Conservation (phyloP, 768 basidiomycete genomes). For the Boletellus emodensis region DNA sequence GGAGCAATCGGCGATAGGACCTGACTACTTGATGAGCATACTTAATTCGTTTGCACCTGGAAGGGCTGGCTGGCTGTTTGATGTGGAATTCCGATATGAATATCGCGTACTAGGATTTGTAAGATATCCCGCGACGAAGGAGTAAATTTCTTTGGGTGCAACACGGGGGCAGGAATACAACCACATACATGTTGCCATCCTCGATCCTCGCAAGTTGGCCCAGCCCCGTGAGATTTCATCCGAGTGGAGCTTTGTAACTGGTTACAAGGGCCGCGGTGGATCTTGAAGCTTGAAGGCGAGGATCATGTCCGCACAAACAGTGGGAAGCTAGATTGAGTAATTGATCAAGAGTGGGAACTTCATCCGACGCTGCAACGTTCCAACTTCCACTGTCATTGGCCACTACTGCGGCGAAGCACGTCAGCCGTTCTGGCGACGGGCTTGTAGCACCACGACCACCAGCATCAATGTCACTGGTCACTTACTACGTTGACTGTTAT, state of each 20-base stretch:
- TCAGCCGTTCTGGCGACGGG: constrained; percentile 95
- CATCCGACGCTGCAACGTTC: constrained; percentile 10
- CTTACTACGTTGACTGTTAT: too few relatives aligned
- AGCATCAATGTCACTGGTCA: too few relatives aligned
- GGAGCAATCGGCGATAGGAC: constrained; percentile 32
- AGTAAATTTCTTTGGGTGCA: constrained; percentile 17
- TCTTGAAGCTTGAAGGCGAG: constrained; percentile 19
- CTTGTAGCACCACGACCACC: constrained; percentile 98
- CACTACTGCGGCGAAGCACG: constrained; percentile 55
- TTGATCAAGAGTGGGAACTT: constrained; percentile 10
- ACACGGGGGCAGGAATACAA: constrained; percentile 27
- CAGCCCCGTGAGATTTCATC: constrained; percentile 28
- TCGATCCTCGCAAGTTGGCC: constrained; percentile 27
- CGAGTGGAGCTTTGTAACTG: constrained; percentile 27
- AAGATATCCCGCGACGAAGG: constrained; percentile 21
- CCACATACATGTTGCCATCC: constrained; percentile 24
- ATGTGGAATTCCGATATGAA: constrained; percentile 23
- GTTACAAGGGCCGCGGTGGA: constrained; percentile 32
- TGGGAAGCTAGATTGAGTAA: constrained; percentile 29
- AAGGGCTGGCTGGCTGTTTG: constrained; percentile 16
- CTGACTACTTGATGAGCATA: constrained; percentile 17
- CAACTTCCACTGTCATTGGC: constrained; percentile 16
- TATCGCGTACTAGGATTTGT: constrained; percentile 29
- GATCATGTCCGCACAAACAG: constrained; percentile 22
- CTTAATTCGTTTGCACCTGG: constrained; percentile 29